phyloP scores from a whole-genome alignment of 1,284 basidiomycete genomes.

The Schizophyllum amplum region DNA sequence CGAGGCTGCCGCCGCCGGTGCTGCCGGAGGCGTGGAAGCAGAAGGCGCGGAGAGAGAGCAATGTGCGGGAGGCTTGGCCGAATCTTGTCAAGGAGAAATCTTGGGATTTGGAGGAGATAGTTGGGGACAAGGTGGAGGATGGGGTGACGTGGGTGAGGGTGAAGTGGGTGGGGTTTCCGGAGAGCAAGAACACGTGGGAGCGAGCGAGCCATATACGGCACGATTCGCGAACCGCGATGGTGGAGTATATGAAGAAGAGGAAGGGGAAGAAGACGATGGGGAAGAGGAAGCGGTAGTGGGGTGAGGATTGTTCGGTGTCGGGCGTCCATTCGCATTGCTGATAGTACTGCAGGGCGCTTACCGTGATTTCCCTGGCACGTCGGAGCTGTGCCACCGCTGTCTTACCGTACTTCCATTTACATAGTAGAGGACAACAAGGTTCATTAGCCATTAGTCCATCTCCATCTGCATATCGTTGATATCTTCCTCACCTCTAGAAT shows the following conservation, averaged over 20 bases:
- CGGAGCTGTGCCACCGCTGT: too few relatives aligned
- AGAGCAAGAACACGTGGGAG: slow-evolving; percentile 8
- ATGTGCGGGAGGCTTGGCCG: slow-evolving; percentile 24
- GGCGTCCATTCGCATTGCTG: too few relatives aligned
- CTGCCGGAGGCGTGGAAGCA: slow-evolving; percentile 48
- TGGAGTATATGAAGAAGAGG: slow-evolving; percentile 4
- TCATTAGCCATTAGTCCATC: too few relatives aligned
- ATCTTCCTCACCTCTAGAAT: too few relatives aligned
- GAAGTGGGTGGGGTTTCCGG: slow-evolving; percentile 4
- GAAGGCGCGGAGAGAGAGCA: slow-evolving; percentile 25
- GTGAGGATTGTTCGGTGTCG: too few relatives aligned
- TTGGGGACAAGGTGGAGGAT: background rate
- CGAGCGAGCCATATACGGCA: slow-evolving; percentile 1
- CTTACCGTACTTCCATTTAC: too few relatives aligned
- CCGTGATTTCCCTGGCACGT: too few relatives aligned
- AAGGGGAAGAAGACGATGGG: too few relatives aligned
- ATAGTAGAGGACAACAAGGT: too few relatives aligned
- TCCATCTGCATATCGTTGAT: too few relatives aligned
- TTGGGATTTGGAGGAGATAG: slow-evolving; percentile 5
- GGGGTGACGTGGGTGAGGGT: background rate
- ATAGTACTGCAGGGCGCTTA: too few relatives aligned
- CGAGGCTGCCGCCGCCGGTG: slow-evolving; percentile 16
- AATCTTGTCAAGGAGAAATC: background rate
- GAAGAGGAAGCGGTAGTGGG: too few relatives aligned
- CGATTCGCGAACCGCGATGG: slow-evolving; percentile 3